phyloP scores from a whole-genome alignment of 495 filamentous ascomycete genomes.

The Annulohypoxylon stygium region DNA sequence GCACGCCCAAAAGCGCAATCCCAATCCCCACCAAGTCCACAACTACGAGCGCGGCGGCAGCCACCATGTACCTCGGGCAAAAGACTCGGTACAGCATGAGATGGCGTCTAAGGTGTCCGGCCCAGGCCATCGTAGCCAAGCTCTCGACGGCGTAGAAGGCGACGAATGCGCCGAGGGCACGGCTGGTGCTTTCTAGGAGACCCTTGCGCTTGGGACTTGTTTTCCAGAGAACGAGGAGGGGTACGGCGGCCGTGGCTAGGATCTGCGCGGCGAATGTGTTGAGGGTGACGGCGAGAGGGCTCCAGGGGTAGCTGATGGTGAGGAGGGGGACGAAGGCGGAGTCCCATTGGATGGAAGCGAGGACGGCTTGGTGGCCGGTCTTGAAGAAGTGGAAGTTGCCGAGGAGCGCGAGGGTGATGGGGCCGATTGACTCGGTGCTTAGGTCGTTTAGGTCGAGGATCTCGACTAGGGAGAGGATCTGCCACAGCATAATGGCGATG shows the following conservation, averaged over 20 bases:
- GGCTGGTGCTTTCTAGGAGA: slow-evolving; percentile 75
- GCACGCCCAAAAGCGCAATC: slow-evolving; percentile 76
- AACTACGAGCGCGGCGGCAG: slow-evolving; percentile 75
- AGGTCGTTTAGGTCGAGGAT: slow-evolving; percentile 84
- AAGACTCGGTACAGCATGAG: slow-evolving; percentile 99
- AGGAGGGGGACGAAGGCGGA: slow-evolving; percentile 91
- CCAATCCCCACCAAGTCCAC: slow-evolving; percentile 80
- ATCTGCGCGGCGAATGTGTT: slow-evolving; percentile 94
- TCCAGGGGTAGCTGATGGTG: slow-evolving; percentile 88
- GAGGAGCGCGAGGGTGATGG: slow-evolving; percentile 83
- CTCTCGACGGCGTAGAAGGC: slow-evolving; percentile 85
- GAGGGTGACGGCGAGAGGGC: slow-evolving; percentile 80
- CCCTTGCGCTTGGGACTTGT: slow-evolving; percentile 67
- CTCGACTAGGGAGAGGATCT: slow-evolving; percentile 88
- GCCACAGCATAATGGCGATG: slow-evolving; percentile 81
- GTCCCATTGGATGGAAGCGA: slow-evolving; percentile 95
- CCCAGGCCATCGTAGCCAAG: slow-evolving; percentile 88
- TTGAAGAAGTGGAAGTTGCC: slow-evolving; percentile 97
- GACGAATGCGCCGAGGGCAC: slow-evolving; percentile 77
- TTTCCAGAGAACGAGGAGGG: slow-evolving; percentile 90
- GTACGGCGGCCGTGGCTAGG: slow-evolving; percentile 80
- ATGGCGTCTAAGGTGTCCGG: slow-evolving; percentile 86
- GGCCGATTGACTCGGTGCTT: slow-evolving; percentile 78
- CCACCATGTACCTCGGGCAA: slow-evolving; percentile 88
- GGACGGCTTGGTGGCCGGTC: slow-evolving; percentile 93